Base-by-base conservation (phyloP, 139 green algal species). In the Tetraselmis striata region DNA sequence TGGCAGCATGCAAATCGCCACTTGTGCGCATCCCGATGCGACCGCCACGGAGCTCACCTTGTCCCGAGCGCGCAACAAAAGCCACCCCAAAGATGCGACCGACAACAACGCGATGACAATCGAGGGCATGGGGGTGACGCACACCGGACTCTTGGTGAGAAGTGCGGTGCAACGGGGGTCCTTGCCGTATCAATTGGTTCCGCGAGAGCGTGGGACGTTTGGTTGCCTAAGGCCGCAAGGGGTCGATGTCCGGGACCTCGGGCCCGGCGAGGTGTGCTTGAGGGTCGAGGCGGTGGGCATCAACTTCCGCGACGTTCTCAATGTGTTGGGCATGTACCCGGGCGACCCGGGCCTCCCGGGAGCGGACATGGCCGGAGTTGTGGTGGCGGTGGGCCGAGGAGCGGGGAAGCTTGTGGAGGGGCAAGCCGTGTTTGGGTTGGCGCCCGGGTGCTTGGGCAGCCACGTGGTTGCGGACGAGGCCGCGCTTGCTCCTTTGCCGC, bases 221-320 rank as follows among this genome's bases (percentile, higher is more conserved):
- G 18, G 11, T 67, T 67, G 45, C 45, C 45, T 67, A 25, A 67
- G 18, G 18, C 45, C 45, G 11, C 45, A 25, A 25, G 45, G 18
- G 45, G 45, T 67, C 11, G 18, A 5, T 18, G 18, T 18, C 18
- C 5, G 11, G 5, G 18, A 5, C 11, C 45, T 18, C 45, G 45
- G 11, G 5, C 11, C 45, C 11, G 45, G 45, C 5, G 18, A 67
- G 45, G 45, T 67, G 11, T 67, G 45, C 18, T 18, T 97, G 30
- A 77, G 82, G 2, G 92, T 97, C 18, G 86, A 85, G 59, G 94
- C 93, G 24, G 92, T 97, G 58, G 94, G 94, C 1, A 83, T 97
- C 76, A 97, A 97, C 86, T 97, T 97, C 92, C 85, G 92, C 74
- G 92, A 96, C 77, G 90, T 95, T 82, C 88, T 93, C 67, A 96